phyloP scores from a whole-genome alignment of 176 grass and related monocot genomes.

The Tuctoria greenei region DNA sequence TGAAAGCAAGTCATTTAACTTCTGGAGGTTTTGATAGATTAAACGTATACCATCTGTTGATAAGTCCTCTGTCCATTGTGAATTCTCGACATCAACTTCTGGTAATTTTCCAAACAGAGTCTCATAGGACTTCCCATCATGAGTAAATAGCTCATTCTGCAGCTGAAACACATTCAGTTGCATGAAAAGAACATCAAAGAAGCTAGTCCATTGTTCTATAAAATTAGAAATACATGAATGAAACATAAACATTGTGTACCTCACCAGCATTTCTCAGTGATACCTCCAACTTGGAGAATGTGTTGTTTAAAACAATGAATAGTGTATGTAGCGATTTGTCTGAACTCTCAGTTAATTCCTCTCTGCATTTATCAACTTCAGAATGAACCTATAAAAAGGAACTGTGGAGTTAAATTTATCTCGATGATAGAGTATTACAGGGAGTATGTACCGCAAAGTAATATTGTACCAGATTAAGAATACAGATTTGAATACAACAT shows the following conservation, averaged over 20 bases:
- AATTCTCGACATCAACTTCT: slow-evolving; percentile 50
- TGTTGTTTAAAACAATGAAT: slow-evolving; percentile 54
- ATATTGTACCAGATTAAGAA: slow-evolving; percentile 1
- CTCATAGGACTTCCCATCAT: slow-evolving; percentile 47
- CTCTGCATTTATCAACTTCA: slow-evolving; percentile 63
- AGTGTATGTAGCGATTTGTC: slow-evolving; percentile 69
- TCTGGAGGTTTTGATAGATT: slow-evolving; percentile 79
- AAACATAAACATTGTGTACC: slow-evolving; percentile 46
- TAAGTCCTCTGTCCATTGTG: slow-evolving; percentile 66
- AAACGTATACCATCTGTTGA: slow-evolving; percentile 58
- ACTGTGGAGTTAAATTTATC: slow-evolving; percentile 13
- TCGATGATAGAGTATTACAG: slow-evolving; percentile 1
- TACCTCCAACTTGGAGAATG: slow-evolving; percentile 75
- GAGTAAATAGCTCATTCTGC: slow-evolving; percentile 4
- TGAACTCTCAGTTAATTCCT: slow-evolving; percentile 66
- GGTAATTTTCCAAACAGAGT: slow-evolving; percentile 67
- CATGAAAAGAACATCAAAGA: slow-evolving; percentile 3
- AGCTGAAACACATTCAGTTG: slow-evolving; percentile 31
- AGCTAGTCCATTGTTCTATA: slow-evolving; percentile 5
- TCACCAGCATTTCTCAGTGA: slow-evolving; percentile 50
- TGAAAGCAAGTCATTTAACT: slow-evolving; percentile 58
- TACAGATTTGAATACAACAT: neutral
- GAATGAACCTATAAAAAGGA: slow-evolving; percentile 60
- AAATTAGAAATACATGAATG: slow-evolving; percentile 12
- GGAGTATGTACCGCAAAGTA: slow-evolving; percentile 5